Evolutionary conservation across 2,329 filamentous ascomycete species (phyloP).

Genomic region (Xylaria sp.): DNA sequence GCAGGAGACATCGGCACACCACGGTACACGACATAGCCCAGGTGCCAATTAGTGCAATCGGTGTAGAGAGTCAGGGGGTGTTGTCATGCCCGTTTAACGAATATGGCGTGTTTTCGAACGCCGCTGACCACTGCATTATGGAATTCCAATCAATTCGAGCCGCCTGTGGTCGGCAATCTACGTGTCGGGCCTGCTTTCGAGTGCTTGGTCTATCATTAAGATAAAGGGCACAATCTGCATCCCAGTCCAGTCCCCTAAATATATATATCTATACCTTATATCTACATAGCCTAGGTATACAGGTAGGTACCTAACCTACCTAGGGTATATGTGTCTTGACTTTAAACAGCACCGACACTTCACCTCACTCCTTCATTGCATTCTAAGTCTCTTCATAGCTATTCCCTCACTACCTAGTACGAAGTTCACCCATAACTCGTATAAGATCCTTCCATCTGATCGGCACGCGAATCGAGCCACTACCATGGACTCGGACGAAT

Average conservation of each 20-base stretch:
- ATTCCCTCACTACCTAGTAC: neutral
- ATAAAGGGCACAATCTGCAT: neutral
- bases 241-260: too few species aligned
- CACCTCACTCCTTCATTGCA: neutral
- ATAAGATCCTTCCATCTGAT: constrained; percentile 2
- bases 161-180: neutral
- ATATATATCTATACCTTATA: neutral
- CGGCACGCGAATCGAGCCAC: constrained; percentile 2
- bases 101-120: constrained; percentile 20
- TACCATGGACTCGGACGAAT: constrained; percentile 61
- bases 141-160: constrained; percentile 1
- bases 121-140: constrained; percentile 7
- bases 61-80: neutral
- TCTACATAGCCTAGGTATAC: too few species aligned
- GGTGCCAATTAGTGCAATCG: constrained; percentile 10
- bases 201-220: neutral
- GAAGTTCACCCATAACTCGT: neutral
- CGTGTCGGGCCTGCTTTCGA: neutral
- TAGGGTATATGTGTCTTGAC: neutral
- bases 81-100: neutral
- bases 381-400: neutral
- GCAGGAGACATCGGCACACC: neutral
- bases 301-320: too few species aligned
- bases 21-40: constrained; percentile 10
- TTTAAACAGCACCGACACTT: neutral